Evolutionary conservation across 768 basidiomycete genomes (phyloP), one percentile per base, ranked within the genome.

Genomic region (Rossbeevera mucosa): DNA sequence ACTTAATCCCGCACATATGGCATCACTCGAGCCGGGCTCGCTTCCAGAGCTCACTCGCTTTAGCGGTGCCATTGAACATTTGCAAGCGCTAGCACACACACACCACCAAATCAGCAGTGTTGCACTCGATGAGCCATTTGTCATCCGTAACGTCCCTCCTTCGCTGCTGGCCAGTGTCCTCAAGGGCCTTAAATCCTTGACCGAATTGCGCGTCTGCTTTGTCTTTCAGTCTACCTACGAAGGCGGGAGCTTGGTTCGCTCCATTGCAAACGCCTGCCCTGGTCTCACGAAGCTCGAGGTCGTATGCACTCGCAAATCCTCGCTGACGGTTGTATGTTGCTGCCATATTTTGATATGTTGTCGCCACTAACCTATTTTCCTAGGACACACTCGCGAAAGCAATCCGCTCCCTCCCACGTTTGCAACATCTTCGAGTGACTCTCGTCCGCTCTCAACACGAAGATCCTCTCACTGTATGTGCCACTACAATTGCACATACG

Each of bases 161-260:
- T 73, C 84, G 18, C 72, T 80, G 5, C 74, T 89, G 2, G 78
- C 82, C 4, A 74, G 75, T 31, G 70, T 86, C n/a, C 75, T 90
- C 22, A 74, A 79, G 53, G 76, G 76, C 44, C 61, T 89, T 20
- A 75, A 76, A 18, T 72, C 73, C 5, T 74, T 90, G 22, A 76
- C 72, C 12, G 76, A 80, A 36, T 73, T 90, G 50, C 81, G 77
- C 48, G 78, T 89, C 40, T 72, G 80, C 14, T 89, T 89, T 62
- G 76, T 79, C 33, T 76, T 89, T 46, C 84, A 88, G 60, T 82
- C 82, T 2, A 81, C 82, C 60, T 88, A 88, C 60, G 87, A 90
- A 58, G 83, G 84, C 60, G 83, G 80, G 24, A 82, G 82, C 58
- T 71, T 88, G 52, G 73, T 90, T 29, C 80, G 84, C 42, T 82